A percentile compares a stretch with the other conserved stretches of the same genome.
Evolutionary conservation across 2,329 filamentous ascomycete genomes (phyloP).

Genomic region (Exserohilum rostratum): DNA sequence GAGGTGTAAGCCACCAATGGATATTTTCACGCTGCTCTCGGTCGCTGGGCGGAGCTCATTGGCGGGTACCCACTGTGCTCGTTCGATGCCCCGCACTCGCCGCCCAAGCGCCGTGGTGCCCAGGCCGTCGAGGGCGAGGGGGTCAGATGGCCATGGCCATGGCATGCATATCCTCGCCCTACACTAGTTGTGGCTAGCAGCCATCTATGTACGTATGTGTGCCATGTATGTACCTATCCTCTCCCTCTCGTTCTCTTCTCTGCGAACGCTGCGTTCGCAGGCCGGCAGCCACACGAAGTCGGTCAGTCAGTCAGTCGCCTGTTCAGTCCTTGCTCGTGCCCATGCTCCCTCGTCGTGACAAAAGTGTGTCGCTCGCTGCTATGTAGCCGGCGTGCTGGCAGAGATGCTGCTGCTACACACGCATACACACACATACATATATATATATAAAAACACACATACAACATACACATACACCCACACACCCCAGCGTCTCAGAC

Average conservation of each 20-base stretch:
- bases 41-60: conserved; percentile 10
- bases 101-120: conserved; percentile 1
- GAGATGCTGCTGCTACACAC: too few relatives aligned
- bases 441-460: too few relatives aligned
- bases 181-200: too few relatives aligned
- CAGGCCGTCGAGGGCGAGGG: conserved; percentile 6
- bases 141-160: conserved; percentile 29
- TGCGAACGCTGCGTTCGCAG: conserved; percentile 34
- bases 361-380: too few relatives aligned
- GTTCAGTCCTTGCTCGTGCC: too few relatives aligned
- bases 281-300: conserved; percentile 9
- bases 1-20: conserved; percentile 20
- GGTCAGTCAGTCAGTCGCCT: too few relatives aligned
- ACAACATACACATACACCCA: too few relatives aligned
- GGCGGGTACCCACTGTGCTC: conserved; percentile 7
- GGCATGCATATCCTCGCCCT: conserved; percentile 27
- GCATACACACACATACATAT: too few relatives aligned
- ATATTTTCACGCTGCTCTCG: conserved; percentile 6
- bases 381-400: too few relatives aligned
- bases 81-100: conserved; percentile 22
- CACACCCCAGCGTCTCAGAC: conserved; percentile 13
- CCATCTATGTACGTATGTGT: too few relatives aligned
- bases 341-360: too few relatives aligned
- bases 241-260: not conserved
- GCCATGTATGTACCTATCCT: conserved; percentile 6